Percentiles rank a stretch among this genome's conserved stretches.
Conservation (phyloP, 306 rosid genomes). For the Prunus persica region Prunus_persica_NCBIv2 NC_034012.1:9664501-9665000, state of each 20-base stretch:
- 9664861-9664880: not conserved
- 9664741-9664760: not conserved
- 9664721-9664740: not conserved
- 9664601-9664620: not conserved
- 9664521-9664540: too few species aligned
- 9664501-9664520: not conserved
- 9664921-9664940: constrained; percentile 84
- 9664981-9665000: constrained; percentile 96
- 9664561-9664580: too few species aligned
- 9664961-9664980: constrained; percentile 91
- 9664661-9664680: not conserved
- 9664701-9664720: not conserved
- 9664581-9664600: too few species aligned
- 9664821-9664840: too few species aligned
- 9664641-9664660: not conserved
- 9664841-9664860: constrained; percentile 1
- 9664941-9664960: constrained; percentile 90
- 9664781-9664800: not conserved
- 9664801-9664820: not conserved
- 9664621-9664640: not conserved
- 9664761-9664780: not conserved
- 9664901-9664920: constrained; percentile 84
- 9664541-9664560: too few species aligned
- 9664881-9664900: constrained; percentile 17
- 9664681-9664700: not conserved